Evolutionary conservation across 2,329 filamentous ascomycete genomes (phyloP).

Genomic region (Colletotrichum navitas): DNA sequence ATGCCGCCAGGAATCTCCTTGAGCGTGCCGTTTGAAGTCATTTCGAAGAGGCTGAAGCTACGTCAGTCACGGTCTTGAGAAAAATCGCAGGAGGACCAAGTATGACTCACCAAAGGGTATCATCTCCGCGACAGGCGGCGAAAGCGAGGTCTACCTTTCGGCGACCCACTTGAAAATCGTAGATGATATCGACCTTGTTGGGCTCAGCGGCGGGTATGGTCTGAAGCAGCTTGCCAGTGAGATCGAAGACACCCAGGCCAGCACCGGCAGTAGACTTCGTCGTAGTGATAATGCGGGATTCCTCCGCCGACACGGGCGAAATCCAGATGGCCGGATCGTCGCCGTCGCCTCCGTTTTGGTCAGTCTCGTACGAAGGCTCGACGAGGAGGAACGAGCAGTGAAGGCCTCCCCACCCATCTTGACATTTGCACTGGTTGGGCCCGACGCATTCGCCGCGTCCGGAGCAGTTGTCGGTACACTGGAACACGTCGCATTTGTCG

Average conservation of each 20-base stretch:
- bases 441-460: constrained; percentile 57
- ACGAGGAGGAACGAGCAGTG: constrained; percentile 60
- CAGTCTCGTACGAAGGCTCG: constrained; percentile 57
- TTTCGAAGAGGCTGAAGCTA: constrained; percentile 59
- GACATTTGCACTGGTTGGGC: constrained; percentile 57
- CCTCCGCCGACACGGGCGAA: constrained; percentile 53
- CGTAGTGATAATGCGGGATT: constrained; percentile 65
- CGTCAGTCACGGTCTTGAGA: neutral
- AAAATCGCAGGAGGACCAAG: neutral
- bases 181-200: constrained; percentile 68
- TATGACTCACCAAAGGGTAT: constrained; percentile 63
- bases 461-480: constrained; percentile 57
- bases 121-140: constrained; percentile 63
- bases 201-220: constrained; percentile 60
- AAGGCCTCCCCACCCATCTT: constrained; percentile 58
- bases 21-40: constrained; percentile 60
- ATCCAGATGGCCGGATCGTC: constrained; percentile 65
- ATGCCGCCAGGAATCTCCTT: constrained; percentile 57
- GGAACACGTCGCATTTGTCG: constrained; percentile 50
- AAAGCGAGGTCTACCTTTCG: constrained; percentile 62
- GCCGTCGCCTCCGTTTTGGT: constrained; percentile 58
- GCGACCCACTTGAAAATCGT: constrained; percentile 58
- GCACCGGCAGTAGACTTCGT: constrained; percentile 63
- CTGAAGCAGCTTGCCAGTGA: constrained; percentile 62
- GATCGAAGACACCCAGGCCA: constrained; percentile 63